These are phyloP conservation scores for Mycena sanguinolenta DNA, from an alignment of 768 basidiomycete genomes.

Conservation along the genomic window DNA sequence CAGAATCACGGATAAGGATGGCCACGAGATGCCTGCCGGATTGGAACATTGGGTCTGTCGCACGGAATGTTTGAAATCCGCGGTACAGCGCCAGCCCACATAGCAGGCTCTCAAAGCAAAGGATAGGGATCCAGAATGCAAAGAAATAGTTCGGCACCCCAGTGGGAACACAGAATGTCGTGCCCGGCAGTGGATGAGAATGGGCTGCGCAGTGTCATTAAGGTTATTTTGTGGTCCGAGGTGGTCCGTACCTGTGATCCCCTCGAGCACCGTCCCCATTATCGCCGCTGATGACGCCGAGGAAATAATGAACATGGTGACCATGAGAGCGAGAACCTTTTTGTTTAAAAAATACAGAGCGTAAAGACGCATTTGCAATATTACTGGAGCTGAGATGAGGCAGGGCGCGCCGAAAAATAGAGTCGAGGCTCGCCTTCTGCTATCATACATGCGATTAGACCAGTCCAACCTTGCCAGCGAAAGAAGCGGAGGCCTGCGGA, in stretches of 20 bases:
- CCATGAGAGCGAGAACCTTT: slow-evolving; percentile 62
- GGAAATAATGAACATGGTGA: slow-evolving; percentile 53
- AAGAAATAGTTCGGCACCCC: slow-evolving; percentile 59
- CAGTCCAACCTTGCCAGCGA: slow-evolving; percentile 74
- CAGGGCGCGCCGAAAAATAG: not conserved
- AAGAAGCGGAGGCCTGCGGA: slow-evolving; percentile 59
- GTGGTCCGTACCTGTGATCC: slow-evolving; percentile 53
- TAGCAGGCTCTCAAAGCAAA: slow-evolving; percentile 66
- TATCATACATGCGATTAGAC: slow-evolving; percentile 64
- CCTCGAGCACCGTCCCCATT: slow-evolving; percentile 59
- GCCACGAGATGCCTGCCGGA: slow-evolving; percentile 60
- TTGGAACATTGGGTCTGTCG: slow-evolving; percentile 51
- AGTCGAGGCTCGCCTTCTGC: slow-evolving; percentile 60
- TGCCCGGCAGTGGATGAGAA: slow-evolving; percentile 38
- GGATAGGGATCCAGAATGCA: slow-evolving; percentile 72
- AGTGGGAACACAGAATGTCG: slow-evolving; percentile 57
- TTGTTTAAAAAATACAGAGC: slow-evolving; percentile 70
- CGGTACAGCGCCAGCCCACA: slow-evolving; percentile 65
- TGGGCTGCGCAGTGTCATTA: not conserved
- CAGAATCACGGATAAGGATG: slow-evolving; percentile 68
- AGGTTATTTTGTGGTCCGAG: not conserved
- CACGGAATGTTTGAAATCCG: slow-evolving; percentile 60
- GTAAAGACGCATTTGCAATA: slow-evolving; percentile 74
- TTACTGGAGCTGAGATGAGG: slow-evolving; percentile 51
- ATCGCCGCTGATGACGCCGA: slow-evolving; percentile 58